Base-by-base conservation (phyloP, 2,329 filamentous ascomycete species). In the Pyrenophora tritici-repentis region DNA sequence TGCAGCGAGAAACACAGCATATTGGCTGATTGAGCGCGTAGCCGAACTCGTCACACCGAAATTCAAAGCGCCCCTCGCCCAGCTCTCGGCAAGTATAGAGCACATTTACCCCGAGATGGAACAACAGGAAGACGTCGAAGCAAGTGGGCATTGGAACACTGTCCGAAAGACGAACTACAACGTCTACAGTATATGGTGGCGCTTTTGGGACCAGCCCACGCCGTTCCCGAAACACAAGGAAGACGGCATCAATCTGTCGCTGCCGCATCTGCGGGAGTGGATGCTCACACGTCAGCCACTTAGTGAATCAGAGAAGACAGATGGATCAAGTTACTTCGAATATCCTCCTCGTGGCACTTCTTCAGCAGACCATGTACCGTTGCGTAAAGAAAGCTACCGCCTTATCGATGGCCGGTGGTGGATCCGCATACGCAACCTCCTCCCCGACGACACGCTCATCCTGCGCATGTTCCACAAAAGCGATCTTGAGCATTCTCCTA, bases 331-430 rank as follows among this genome's bases (percentile, higher is more conserved):
- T 6, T 14, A 49, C 3, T 35, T 53, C 3, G n/a, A 38, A 4
- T 61, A 64, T 10, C 56, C 58, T 1, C 60, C 63, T 29, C 9
- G 26, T 10, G 9, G 10, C 26, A 29, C 9, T 12, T 29, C 10
- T 8, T 29, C 26, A 3, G 44, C 42, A 37, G 9, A 39, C 9
- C 13, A 33, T 17, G 20, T 22, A 10, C 16, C 20, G 14, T 32
- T 22, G 5, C 39, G 20, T 12, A 39, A 42, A 39, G 34, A 32
- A 26, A 20, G 44, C 39, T 80, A 73, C 67, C 68, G 71, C 4
- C 73, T 86, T 13, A 85, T 81, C 74, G 82, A 85, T 59, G 75
- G 77, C 39, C 75, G 83, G 16, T 84, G 75, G 66, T 86, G 83
- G 83, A 73, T 85, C 41, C 75, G 74, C 2, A 47, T 84, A 9